Base-by-base conservation (phyloP, 805 yeast species). In the Brettanomyces nanus region DNA sequence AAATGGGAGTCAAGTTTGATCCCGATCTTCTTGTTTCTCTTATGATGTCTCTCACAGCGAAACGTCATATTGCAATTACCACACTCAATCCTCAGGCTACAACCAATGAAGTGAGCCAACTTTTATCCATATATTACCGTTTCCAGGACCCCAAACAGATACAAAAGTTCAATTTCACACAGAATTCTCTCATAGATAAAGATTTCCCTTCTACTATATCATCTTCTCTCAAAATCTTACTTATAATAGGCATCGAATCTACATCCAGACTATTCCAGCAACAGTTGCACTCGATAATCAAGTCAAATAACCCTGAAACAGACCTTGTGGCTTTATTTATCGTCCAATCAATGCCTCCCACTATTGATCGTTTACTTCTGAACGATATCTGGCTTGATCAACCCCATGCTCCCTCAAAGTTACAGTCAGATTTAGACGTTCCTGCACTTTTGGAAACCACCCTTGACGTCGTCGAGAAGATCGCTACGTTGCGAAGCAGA, bases 331-430 rank as follows among this genome's bases (percentile, higher is more conserved):
- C 11, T 23, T 11, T 23, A 7, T 23, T 23, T 23, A 11, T 23
- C 7, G 26, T 23, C 26, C 10, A 23, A 9, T 9, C 26, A 9
- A 23, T 11, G 26, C 26, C 26, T 7, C 26, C 26, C 10, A 11
- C 7, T 11, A 23, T 23, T 7, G 26, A 23, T 23, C 7, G 26
- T 9, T 11, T 9, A 4, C 22, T 34, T 13, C 20, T 27, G 23
- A 23, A 34, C 19, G 37, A 34, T 19, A 34, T 34, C 17, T 34
- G 37, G 37, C 6, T 34, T 6, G 31, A 34, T 5, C n/a, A 28
- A 14, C 9, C 31, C 7, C n/a, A 28, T 28, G 6, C 31, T n/a
- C 9, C 17, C 14, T 9, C 14, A 9, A n/a, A 28, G 17, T 15
- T 28, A 9, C 31, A 28, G 9, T 14, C n/a, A 7, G n/a, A 28